Base-by-base conservation (phyloP, 148 eudicot genomes). In the Oxyria digyna region DNA sequence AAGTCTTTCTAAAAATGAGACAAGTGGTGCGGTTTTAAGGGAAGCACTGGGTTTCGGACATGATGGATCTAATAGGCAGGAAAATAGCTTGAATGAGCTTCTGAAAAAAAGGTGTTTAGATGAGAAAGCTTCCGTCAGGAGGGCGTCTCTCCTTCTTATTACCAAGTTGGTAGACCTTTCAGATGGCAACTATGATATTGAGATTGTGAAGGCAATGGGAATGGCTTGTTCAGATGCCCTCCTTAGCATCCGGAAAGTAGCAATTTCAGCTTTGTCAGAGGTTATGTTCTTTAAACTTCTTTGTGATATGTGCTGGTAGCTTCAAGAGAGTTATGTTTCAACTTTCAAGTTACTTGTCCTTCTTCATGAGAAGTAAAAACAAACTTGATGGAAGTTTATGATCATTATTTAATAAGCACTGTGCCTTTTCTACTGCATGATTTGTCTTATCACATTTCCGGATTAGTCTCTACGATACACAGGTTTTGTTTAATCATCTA, bases 41-140 rank as follows among this genome's bases (percentile, higher is more conserved):
- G 77, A 84, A 74, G 75, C 75, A 21, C 75, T 91, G 72, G 81
- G 84, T 17, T 76, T 82, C 48, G 79, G 78, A 48, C 64, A 71
- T 68, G 79, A 74, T 14, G 71, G 42, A 26, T 26, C 64, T 33
- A 35, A 24, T 24, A 72, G 42, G 62, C 49, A 14, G 33, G 80
- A 62, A 15, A 72, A 74, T 57, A 73, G 78, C 45, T 70, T 83
- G n/a, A 84, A 84, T 78, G 82, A 79, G 18, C 78, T 94, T 49
- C 68, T 94, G 48, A 85, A 81, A 76, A 81, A 76, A 78, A 81
- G 96, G 65, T 94, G 97, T 76, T 69, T 69, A 64, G 99, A 94
- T 80, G 97, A 94, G 79, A 94, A 94, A 74, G 97, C 99, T 31
- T 97, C 91, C 52, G 99, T 94, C 67, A 80, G 99, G 55, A 91